These are phyloP conservation scores for Rhizopus arrhizus DNA, from an alignment of 371 early-diverging fungal genomes.

Conservation along the genomic window DNA sequence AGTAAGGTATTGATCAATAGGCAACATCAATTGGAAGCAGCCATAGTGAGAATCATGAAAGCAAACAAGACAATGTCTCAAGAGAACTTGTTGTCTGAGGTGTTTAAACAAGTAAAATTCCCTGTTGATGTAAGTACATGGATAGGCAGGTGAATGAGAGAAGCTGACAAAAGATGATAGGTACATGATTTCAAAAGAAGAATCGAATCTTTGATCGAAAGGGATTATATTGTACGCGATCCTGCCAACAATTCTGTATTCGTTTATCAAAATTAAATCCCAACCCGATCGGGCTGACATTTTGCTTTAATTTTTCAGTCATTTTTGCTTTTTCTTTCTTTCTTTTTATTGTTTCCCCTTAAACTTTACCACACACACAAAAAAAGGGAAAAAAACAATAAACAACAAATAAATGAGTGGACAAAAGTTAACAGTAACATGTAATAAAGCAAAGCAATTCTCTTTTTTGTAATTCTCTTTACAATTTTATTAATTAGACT, in stretches of 20 bases:
- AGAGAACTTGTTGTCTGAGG: constrained; percentile 66
- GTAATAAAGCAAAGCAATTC: constrained; percentile 10
- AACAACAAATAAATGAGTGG: constrained; percentile 22
- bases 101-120: constrained; percentile 78
- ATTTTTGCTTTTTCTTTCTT: background rate
- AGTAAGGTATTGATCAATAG: constrained; percentile 79
- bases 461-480: background rate
- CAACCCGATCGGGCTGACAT: no score
- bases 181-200: constrained; percentile 81
- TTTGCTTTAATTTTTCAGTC: background rate
- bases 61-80: constrained; percentile 73
- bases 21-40: constrained; percentile 89
- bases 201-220: constrained; percentile 89
- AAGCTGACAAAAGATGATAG: constrained; percentile 29
- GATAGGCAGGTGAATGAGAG: no score
- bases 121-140: constrained; percentile 64
- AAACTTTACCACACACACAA: no score
- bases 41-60: constrained; percentile 95
- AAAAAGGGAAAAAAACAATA: no score
- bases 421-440: constrained; percentile 33
- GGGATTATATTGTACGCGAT: constrained; percentile 89
- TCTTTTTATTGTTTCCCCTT: background rate
- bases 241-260: constrained; percentile 35
- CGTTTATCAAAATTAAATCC: constrained; percentile 28
- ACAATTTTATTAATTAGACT: constrained; percentile 44